Percentiles rank a stretch among this genome's conserved stretches.
Evolutionary conservation across 495 filamentous ascomycete genomes (phyloP).

Genomic region (Xylaria flabelliformis): DNA sequence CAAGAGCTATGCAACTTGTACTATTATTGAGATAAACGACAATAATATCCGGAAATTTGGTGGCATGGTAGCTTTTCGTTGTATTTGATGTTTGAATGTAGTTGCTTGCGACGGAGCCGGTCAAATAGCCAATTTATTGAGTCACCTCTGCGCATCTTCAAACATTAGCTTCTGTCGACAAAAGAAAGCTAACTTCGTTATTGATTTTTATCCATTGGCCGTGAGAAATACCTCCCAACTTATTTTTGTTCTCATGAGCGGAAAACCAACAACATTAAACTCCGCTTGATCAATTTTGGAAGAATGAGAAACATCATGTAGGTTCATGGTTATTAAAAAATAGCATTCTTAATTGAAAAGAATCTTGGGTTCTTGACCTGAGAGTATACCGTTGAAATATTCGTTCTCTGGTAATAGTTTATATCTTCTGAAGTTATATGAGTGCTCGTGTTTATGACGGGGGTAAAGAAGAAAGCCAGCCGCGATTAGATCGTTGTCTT

Average conservation of each 20-base stretch:
- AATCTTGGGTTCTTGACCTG: not conserved
- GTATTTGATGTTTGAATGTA: not conserved
- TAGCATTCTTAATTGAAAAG: not conserved
- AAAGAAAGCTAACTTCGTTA: not conserved
- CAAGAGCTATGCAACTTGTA: not conserved
- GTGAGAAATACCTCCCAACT: not conserved
- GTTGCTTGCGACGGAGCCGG: not conserved
- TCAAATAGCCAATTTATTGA: not conserved
- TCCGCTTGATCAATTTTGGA: not conserved
- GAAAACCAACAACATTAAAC: not conserved
- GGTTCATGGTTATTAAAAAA: not conserved
- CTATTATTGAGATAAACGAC: not conserved
- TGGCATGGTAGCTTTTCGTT: not conserved
- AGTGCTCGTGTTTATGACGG: too few species aligned
- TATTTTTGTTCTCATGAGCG: not conserved
- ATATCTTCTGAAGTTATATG: not conserved
- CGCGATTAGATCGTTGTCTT: too few species aligned
- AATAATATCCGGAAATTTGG: not conserved
- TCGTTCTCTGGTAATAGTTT: not conserved
- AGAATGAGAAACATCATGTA: not conserved
- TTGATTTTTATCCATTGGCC: not conserved
- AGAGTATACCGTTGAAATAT: not conserved
- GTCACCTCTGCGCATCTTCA: not conserved
- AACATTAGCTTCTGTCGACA: not conserved
- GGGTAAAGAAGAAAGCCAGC: too few species aligned